Base-by-base conservation (phyloP, 257 asterid genomes). In the Lycium ferocissimum region DNA sequence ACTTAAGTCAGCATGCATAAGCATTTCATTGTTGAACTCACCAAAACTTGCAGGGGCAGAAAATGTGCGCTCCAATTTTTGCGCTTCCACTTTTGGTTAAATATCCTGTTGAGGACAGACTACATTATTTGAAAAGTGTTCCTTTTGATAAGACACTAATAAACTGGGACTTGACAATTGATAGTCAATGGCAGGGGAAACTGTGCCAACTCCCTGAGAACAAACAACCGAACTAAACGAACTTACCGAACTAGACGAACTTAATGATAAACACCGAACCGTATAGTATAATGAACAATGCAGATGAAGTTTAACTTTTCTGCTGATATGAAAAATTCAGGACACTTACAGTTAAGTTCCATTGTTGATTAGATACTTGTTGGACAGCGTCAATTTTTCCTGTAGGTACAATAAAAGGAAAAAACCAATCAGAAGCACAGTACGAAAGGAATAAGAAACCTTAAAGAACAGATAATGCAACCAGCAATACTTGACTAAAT, bases 281-380 rank as follows among this genome's bases (percentile, higher is more conserved):
- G 45, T 2, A 40, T 40, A 40, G 1, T 40, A 40, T 40, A 40
- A 2, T 40, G 45, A 40, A 40, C 45, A 40, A 40, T 40, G 45
- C 45, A 40, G 45, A 40, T 40, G 45, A 40, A 40, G 45, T 40
- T 26, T 40, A 40, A 40, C 45, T 40, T 40, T 40, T 40, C 45
- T 40, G 45, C 45, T 40, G 45, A 40, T 40, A 40, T 40, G 45
- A 40, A 40, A 40, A 40, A 40, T 40, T 40, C 45, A 40, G 45
- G 45, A 5, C 45, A 40, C 45, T 40, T 40, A 40, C 45, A 1
- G 72, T 26, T 11, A 12, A 26, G 72, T 18, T 26, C 72, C 72
- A 65, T 65, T 7, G n/a, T 66, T 66, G 73, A 33, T 66, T 33
- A 66, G n/a, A 66, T 66, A 66, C 75, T 67, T 35, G 75, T 67